Base-by-base conservation (phyloP, 805 yeast genomes). In the Lipomyces kockii region DNA sequence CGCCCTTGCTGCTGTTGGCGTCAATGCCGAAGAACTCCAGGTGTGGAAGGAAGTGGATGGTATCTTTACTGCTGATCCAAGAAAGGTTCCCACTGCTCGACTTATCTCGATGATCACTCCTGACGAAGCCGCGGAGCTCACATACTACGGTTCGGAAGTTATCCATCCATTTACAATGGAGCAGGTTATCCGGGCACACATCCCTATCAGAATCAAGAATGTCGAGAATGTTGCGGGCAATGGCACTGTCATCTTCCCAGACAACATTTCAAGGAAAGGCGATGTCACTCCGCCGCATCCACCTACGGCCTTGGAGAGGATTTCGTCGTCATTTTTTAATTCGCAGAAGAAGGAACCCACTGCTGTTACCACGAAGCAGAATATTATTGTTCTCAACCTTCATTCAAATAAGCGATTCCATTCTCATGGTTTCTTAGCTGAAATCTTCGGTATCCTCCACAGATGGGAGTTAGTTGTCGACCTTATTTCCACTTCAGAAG, bases 1-100 rank as follows among this genome's bases (percentile, higher is more conserved):
- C 22, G 99, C 98, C 1, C 83, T 95, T 75, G 85, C 92, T 52
- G 97, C 99, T 0, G 98, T 95, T 35, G 99, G 98, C 1, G 80
- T 89, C 60, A 86, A 84, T 70, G 98, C 98, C 4, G 96, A 92
- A 57, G 99, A 95, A 80, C 83, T 95, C 70, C 99, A 95, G 81
- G 91, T 95, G 60, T 95, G 99, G 99, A 95, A 95, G 75, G 99
- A 95, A 81, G 99, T 95, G 62, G 99, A 95, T 78, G 99, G 99
- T 74, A 95, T 95, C 52, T 95, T 95, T 82, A 93, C 98, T 0
- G 99, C 99, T 2, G 99, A 95, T 78, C 99, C 99, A 53, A 84
- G 99, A 69, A 95, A 95, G 75, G 98, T 95, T 35, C 89, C 92
- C 49, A 87, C 86, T 64, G 99, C 99, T 2, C 84, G 97, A 73